These are phyloP conservation scores for Herpetomonas samuelpessoai DNA, from an alignment of 208 protist species.

Conservation along the genomic window DNA sequence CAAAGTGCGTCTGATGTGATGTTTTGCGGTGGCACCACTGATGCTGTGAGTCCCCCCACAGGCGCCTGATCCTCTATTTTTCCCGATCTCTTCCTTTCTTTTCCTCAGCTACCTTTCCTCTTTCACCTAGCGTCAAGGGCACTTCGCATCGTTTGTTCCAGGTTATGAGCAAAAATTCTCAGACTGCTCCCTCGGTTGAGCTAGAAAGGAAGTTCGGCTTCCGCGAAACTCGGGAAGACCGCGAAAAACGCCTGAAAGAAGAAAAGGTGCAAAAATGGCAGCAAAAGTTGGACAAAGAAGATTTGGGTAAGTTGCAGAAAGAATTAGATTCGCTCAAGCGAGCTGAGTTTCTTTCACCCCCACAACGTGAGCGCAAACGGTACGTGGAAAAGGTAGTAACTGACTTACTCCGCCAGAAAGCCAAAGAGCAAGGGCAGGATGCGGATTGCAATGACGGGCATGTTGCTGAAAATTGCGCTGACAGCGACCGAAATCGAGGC, in stretches of 20 bases:
- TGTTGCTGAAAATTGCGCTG: conserved; percentile 10
- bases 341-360: conserved; percentile 61
- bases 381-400: conserved; percentile 52
- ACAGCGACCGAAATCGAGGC: not conserved
- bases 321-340: conserved; percentile 49
- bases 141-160: no score
- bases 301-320: conserved; percentile 39
- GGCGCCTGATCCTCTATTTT: no score
- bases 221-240: conserved; percentile 42
- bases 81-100: no score
- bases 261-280: conserved; percentile 57
- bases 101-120: no score
- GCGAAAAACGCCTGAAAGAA: conserved; percentile 28
- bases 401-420: conserved; percentile 16
- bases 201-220: conserved; percentile 52
- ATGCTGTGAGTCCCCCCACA: no score
- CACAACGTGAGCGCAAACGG: conserved; percentile 67
- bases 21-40: no score
- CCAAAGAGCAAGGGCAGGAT: not conserved
- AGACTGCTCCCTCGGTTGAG: conserved; percentile 10
- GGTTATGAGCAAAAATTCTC: conserved; percentile 11
- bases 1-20: no score
- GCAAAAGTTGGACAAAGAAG: conserved; percentile 42
- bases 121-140: no score
- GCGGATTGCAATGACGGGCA: not conserved